A percentile compares a stretch with the other conserved stretches of the same genome.
Conservation (phyloP, 345 rosid species). For the Lagerstroemia speciosa region DNA sequence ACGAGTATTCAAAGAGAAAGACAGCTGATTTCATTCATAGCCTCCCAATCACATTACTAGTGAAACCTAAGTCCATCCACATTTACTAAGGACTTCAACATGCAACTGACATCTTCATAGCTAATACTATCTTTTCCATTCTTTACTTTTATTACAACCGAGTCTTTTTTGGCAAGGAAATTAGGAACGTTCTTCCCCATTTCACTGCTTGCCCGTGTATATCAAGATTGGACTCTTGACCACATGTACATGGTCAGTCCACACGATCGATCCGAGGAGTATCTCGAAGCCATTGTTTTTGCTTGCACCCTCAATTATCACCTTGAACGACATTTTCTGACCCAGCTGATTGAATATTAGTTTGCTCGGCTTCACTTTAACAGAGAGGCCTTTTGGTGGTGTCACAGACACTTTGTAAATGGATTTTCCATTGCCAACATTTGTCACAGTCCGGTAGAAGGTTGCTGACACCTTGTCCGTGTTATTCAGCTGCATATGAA, state of each 20-base stretch:
- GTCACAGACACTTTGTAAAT: conserved; percentile 40
- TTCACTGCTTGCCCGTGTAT: conserved; percentile 10
- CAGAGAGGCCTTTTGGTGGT: conserved; percentile 36
- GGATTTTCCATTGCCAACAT: conserved; percentile 39
- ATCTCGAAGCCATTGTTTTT: conserved; percentile 10
- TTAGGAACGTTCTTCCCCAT: background rate
- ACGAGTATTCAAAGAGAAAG: too few species aligned
- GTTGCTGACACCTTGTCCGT: conserved; percentile 27
- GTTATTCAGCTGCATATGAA: conserved; percentile 43
- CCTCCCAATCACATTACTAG: too few species aligned
- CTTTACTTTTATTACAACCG: too few species aligned
- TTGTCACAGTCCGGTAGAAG: conserved; percentile 53
- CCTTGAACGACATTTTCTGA: conserved; percentile 40
- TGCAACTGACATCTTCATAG: too few species aligned
- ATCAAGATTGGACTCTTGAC: conserved; percentile 52
- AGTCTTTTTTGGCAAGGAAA: too few species aligned
- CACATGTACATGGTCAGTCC: conserved; percentile 48
- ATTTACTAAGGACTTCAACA: too few species aligned
- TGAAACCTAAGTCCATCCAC: too few species aligned
- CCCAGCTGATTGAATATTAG: conserved; percentile 26
- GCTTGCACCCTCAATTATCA: conserved; percentile 36
- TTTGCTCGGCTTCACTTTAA: conserved; percentile 41
- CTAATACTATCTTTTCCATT: too few species aligned
- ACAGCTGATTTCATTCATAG: too few species aligned
- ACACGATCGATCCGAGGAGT: conserved; percentile 42